Evolutionary conservation across 2,329 filamentous ascomycete species (phyloP), one percentile per base, ranked within the genome.

Genomic region (Biscogniauxia marginata): DNA sequence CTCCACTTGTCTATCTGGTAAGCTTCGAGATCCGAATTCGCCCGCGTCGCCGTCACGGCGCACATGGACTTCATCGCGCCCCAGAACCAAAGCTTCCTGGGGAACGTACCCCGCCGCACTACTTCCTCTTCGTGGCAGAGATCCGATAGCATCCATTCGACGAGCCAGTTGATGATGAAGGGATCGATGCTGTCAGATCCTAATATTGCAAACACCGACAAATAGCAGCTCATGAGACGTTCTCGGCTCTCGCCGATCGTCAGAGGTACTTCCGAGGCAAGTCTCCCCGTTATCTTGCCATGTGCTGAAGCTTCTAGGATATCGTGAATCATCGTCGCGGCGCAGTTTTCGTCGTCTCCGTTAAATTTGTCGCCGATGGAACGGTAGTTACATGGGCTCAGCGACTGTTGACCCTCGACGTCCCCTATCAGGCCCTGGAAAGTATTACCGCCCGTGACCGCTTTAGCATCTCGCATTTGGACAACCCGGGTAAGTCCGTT

Each of bases 1-100:
- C 59, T 55, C 63, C 63, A 65, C 51, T 63, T 60, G 13, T 64
- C 62, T n/a, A 63, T 60, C 56, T 65, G 63, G n/a, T 51, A 58
- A 6, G 58, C 51, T 19, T 64, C 63, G 4, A 64, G 56, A 16
- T 48, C 50, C 20, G 58, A 62, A 22, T 49, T 63, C 6, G 62
- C 62, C 6, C 60, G 58, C n/a, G 59, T 60, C 24, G 62, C 64
- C 23, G 59, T 58, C 4, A 61, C 63, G 4, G 62, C 62, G n/a
- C 60, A 63, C 2, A 59, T 63, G 18, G 62, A 59, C 62, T 64
- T 64, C 49, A 65, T 24, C 11, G 63, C 59, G 1, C 58, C 62
- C 63, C 63, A 65, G 49, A 65, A 59, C 63, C 63, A 65, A 22
- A 62, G 56, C 22, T 65, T 56, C 19, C 62, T 20, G 1, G 63